phyloP scores from a whole-genome alignment of 345 rosid genomes.

The Dipteronia dyeriana region DNA sequence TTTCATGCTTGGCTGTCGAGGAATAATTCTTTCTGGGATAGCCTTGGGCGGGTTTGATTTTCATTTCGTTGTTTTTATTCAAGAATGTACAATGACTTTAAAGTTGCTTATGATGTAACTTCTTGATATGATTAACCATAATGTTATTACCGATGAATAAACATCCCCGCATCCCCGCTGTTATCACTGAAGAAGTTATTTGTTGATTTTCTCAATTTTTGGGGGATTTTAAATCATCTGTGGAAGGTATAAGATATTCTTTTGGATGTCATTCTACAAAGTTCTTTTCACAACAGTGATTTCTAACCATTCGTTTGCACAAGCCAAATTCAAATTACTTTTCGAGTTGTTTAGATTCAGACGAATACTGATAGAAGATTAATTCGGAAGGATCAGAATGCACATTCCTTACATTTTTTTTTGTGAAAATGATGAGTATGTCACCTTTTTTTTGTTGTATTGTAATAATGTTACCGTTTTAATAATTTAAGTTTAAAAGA shows the following conservation, averaged over 20 bases:
- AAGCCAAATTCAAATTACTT: too few relatives aligned
- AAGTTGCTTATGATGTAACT: neutral
- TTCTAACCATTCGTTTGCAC: too few relatives aligned
- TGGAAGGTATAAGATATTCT: neutral
- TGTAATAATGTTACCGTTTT: too few relatives aligned
- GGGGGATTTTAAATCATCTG: neutral
- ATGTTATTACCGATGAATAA: neutral
- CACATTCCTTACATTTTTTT: neutral
- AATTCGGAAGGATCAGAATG: neutral
- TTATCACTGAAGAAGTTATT: neutral
- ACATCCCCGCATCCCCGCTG: neutral
- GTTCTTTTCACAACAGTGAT: too few relatives aligned
- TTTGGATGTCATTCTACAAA: neutral
- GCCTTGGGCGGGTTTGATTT: neutral
- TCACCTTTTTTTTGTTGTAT: too few relatives aligned
- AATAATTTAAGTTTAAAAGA: too few relatives aligned
- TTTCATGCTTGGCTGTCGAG: constrained; percentile 5
- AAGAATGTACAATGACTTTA: neutral
- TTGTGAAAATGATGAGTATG: too few relatives aligned
- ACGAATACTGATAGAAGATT: neutral
- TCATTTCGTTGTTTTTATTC: neutral
- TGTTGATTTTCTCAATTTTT: neutral
- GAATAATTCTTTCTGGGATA: neutral
- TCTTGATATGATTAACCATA: neutral
- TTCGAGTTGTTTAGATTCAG: too few relatives aligned